Evolutionary conservation across 179 eudicot species (phyloP), one percentile per base, ranked within the genome.

Genomic region (Dionaea muscipula): DNA sequence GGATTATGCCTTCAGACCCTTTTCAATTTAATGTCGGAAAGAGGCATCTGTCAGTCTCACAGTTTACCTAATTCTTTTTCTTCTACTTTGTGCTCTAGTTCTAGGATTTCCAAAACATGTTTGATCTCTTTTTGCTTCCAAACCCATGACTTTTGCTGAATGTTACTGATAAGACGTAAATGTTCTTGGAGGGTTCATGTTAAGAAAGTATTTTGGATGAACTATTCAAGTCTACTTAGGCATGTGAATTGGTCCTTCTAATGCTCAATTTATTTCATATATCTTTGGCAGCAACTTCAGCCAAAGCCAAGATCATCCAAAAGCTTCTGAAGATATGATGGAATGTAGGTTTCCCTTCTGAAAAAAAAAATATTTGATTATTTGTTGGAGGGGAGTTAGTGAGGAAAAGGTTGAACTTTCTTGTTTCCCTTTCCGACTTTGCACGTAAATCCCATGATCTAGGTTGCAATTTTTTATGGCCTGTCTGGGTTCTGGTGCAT

Each of bases 241-340:
- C 25, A 2, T 35, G 25, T 16, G 26, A 39, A 16, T n/a, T 25
- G 10, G 43, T 55, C 20, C 15, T 24, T 50, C 26, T 21, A 17
- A 23, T 28, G 15, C 28, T 61, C 39, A 24, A 2, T 36, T 59
- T 36, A 2, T 19, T 49, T 6, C 47, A 47, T 53, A 27, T 27
- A 51, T 22, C 47, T 20, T 39, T 45, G 71, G 71, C 83, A 84
- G 94, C 57, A 58, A 72, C 33, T 64, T 75, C 50, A 47, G 66
- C 63, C 75, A 75, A 35, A 60, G 44, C 46, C 63, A 56, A 37
- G 72, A 55, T 68, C 57, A 53, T 67, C 43, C 63, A 20, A 61
- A 61, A 37, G 46, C 55, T 57, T 44, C 66, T 45, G 68, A 53
- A 59, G 60, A 52, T 47, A 26, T 18, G n/a, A 55, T 25, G 19